Percentiles rank a stretch among this genome's conserved stretches.
Conservation (phyloP, 208 protist species). For the Trichomonas gallinae region DNA sequence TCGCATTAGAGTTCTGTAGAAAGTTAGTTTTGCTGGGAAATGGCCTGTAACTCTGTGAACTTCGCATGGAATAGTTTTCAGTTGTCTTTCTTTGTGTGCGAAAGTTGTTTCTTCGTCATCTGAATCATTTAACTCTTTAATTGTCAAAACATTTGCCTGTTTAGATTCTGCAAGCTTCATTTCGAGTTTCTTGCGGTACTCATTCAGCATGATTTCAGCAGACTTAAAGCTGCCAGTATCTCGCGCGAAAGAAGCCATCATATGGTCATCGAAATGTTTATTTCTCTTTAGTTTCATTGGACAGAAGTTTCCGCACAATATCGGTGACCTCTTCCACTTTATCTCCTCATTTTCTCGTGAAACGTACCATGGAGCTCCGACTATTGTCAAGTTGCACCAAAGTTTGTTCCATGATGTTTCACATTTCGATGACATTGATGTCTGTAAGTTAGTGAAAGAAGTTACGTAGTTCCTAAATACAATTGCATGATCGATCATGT, state of each 20-base stretch:
- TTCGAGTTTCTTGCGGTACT: background rate
- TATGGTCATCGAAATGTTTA: background rate
- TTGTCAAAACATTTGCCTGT: background rate
- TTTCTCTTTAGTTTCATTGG: constrained; percentile 8
- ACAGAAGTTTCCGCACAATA: background rate
- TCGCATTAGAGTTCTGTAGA: background rate
- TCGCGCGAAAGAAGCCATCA: background rate
- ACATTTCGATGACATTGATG: background rate
- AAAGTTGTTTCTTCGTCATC: no score
- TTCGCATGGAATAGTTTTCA: background rate
- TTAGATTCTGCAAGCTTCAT: background rate
- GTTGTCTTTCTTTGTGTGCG: background rate
- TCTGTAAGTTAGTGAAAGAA: background rate
- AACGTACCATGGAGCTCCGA: background rate
- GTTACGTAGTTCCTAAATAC: background rate
- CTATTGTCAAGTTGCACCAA: background rate
- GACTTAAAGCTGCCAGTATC: background rate
- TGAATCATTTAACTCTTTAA: no score
- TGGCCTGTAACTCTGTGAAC: background rate
- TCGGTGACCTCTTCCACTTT: background rate
- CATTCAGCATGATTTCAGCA: background rate
- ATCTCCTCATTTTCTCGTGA: background rate
- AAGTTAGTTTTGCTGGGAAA: background rate
- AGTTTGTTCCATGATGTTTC: background rate
- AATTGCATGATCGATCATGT: background rate